These are phyloP conservation scores for Monosporascus sp. DNA, from an alignment of 2,329 filamentous ascomycete species.

Conservation along the genomic window DNA sequence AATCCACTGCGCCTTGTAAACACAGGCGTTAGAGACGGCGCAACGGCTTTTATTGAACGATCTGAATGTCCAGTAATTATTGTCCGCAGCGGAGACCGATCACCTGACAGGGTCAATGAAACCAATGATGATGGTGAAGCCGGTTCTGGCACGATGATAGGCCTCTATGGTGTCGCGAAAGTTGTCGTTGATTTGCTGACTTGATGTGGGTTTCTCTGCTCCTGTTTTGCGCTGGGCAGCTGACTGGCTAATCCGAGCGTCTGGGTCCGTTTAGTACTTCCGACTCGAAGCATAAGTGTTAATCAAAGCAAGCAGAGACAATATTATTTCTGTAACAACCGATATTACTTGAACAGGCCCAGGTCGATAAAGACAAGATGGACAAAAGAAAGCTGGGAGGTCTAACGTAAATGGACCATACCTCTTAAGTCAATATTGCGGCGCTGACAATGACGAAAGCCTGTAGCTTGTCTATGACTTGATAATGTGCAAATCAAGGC, in stretches of 20 bases:
- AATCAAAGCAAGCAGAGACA: slow-evolving; percentile 3
- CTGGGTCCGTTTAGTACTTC: slow-evolving; percentile 12
- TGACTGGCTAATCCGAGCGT: slow-evolving; percentile 24
- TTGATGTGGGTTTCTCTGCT: slow-evolving; percentile 17
- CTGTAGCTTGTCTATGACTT: neutral
- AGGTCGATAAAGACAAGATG: neutral
- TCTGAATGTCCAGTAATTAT: slow-evolving; percentile 25
- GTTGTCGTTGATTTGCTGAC: slow-evolving; percentile 48
- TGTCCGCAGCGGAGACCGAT: slow-evolving; percentile 40
- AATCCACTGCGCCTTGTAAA: neutral
- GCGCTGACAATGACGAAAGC: neutral
- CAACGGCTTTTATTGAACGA: slow-evolving; percentile 25
- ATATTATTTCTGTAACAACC: no score
- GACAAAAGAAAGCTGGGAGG: neutral
- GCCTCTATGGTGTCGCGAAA: slow-evolving; percentile 34
- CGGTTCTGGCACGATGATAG: slow-evolving; percentile 46
- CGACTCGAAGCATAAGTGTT: slow-evolving; percentile 2
- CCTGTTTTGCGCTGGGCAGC: slow-evolving; percentile 24
- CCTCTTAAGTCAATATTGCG: neutral
- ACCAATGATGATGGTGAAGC: slow-evolving; percentile 43
- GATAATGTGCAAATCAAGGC: neutral
- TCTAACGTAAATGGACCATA: neutral
- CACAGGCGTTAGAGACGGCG: neutral
- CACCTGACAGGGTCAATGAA: slow-evolving; percentile 42
- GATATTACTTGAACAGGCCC: no score